phyloP scores from a whole-genome alignment of 345 rosid genomes.

The Hibiscus tridactylites region DNA sequence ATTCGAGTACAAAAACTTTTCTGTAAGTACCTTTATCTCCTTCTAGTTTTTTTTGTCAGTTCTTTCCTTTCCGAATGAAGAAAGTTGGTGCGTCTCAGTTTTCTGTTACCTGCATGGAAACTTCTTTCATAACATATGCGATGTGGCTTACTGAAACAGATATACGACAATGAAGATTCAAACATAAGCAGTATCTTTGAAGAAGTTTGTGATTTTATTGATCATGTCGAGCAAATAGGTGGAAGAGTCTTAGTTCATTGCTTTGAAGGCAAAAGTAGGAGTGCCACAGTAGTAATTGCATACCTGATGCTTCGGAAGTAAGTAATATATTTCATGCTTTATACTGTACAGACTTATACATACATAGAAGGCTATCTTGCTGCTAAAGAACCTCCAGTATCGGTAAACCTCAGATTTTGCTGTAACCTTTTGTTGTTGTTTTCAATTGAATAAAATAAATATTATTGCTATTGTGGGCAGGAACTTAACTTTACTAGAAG shows the following conservation, averaged over 20 bases:
- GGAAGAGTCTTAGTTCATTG: slow-evolving; percentile 87
- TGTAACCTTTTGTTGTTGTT: too few species aligned
- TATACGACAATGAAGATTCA: slow-evolving; percentile 73
- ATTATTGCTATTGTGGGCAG: slow-evolving; percentile 26
- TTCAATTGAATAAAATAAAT: not conserved
- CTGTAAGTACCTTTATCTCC: slow-evolving; percentile 41
- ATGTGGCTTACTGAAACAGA: slow-evolving; percentile 34
- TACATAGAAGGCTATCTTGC: not conserved
- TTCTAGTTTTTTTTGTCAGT: not conserved
- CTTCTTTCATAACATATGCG: slow-evolving; percentile 4
- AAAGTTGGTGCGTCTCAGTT: too few species aligned
- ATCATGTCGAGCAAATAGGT: slow-evolving; percentile 65
- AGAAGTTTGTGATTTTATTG: slow-evolving; percentile 76
- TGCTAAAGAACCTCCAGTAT: not conserved
- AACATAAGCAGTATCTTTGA: slow-evolving; percentile 66
- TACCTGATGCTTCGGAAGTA: slow-evolving; percentile 89
- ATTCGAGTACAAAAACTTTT: slow-evolving; percentile 72
- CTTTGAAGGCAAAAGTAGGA: slow-evolving; percentile 97
- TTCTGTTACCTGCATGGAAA: not conserved
- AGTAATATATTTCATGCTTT: slow-evolving; percentile 19
- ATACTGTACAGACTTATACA: not conserved
- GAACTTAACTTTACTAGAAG: slow-evolving; percentile 60
- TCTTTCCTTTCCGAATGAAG: not conserved
- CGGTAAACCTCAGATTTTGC: too few species aligned
- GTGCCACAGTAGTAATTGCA: slow-evolving; percentile 81